Base-by-base conservation (phyloP, 306 rosid species). In the Carpinus fangiana region DNA sequence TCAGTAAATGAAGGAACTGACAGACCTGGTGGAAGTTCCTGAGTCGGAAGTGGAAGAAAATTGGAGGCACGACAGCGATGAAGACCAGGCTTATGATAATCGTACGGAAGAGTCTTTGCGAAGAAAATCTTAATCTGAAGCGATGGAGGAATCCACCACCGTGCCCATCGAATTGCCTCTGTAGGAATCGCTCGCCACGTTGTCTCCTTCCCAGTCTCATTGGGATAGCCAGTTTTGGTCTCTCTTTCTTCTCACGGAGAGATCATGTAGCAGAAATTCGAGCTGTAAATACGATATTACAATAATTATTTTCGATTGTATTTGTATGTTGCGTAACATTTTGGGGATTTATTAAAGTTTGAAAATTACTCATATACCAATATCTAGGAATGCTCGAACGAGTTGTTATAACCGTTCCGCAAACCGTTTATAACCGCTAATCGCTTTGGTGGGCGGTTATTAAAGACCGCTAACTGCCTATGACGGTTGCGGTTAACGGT, bases 11-110 rank as follows among this genome's bases (percentile, higher is more conserved):
- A 8, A 8, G 2, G 28, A 52, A n/a, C 46, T 45, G 43, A n/a
- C 56, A 14, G 46, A 90, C 93, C 86, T 79, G 93, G 43, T 87
- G 80, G 51, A 92, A 48, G 59, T 87, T 81, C 55, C 75, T 87
- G 73, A 92, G 93, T 51, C 87, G 88, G 82, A 94, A 83, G 68
- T 90, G 91, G 89, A 94, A 90, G 90, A 88, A 85, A 54, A 86
- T 62, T 48, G 97, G 96, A 76, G 98, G 98, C 14, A 92, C 59
- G 75, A 88, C 52, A 68, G 96, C 92, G 13, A 90, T 17, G 46
- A 88, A 46, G 20, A 43, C 84, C 43, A 94, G 93, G 79, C 71
- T 50, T 12, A 78, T 31, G 64, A 92, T 79, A 43, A 90, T 78
- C 7, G 57, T 47, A 64, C 88, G 88, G 70, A 88, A 60, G n/a